Conservation (phyloP, 176 grass and related monocot species). For the Triticum dicoccoides region DNA sequence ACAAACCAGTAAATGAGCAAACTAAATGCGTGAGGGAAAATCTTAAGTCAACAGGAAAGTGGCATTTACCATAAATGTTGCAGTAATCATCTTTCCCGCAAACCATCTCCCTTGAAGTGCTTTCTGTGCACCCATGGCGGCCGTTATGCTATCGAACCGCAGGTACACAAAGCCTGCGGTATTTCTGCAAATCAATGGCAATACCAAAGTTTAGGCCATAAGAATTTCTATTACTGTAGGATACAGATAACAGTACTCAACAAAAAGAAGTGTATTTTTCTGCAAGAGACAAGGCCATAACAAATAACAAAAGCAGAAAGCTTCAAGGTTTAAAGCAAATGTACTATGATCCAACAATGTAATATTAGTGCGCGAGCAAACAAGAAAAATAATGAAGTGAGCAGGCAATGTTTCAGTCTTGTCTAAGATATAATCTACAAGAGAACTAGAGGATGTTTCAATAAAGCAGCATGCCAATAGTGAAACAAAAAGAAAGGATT, state of each 20-base stretch:
- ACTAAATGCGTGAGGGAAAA: neutral
- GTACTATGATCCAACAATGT: neutral
- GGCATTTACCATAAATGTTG: conserved; percentile 76
- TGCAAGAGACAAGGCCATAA: neutral
- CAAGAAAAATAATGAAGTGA: neutral
- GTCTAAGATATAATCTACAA: neutral
- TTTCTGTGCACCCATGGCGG: conserved; percentile 72
- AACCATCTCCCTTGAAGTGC: conserved; percentile 98
- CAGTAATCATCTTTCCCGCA: conserved; percentile 97
- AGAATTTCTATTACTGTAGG: neutral
- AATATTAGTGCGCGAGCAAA: neutral
- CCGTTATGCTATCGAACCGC: conserved; percentile 63
- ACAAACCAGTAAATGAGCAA: neutral
- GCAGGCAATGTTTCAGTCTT: neutral
- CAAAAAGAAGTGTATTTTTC: neutral
- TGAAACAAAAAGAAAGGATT: neutral
- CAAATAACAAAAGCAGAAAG: neutral
- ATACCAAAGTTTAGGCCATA: neutral
- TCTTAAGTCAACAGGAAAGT: neutral
- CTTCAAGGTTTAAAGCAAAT: neutral
- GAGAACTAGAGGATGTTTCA: neutral
- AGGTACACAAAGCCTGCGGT: conserved; percentile 85
- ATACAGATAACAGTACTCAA: neutral
- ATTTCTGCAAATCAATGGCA: conserved; percentile 43
- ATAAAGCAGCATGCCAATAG: neutral